Conservation (phyloP, 257 asterid genomes). For the Fraxinus excelsior region DNA sequence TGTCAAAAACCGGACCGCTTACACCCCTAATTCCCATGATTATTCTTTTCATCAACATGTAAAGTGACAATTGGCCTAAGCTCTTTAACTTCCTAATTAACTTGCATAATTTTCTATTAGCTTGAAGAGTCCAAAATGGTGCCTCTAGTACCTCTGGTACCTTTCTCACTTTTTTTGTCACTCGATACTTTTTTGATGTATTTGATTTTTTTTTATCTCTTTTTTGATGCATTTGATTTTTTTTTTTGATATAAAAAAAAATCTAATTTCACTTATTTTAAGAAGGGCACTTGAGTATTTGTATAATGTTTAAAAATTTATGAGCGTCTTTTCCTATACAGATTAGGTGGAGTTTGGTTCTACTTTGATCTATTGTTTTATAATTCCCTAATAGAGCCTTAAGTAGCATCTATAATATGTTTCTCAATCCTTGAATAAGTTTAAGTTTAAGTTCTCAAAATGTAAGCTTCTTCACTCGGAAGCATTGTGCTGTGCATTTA, state of each 20-base stretch:
- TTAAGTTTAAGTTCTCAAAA: conserved; percentile 15
- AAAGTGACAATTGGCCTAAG: neutral
- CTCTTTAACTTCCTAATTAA: conserved; percentile 6
- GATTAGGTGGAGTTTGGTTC: neutral
- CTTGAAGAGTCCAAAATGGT: conserved; percentile 8
- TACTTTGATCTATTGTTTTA: neutral
- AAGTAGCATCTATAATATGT: neutral
- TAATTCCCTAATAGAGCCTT: neutral
- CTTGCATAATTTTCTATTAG: conserved; percentile 5
- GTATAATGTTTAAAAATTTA: conserved; percentile 5
- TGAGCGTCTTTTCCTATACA: neutral
- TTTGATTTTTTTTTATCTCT: neutral
- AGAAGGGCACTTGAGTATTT: neutral
- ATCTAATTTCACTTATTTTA: conserved; percentile 5
- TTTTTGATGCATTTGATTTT: conserved; percentile 3
- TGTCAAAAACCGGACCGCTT: too few relatives aligned
- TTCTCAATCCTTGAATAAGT: conserved; percentile 4
- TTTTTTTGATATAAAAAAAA: neutral
- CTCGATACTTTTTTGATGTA: conserved; percentile 10
- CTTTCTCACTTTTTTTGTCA: conserved; percentile 1
- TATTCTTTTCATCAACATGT: conserved; percentile 19
- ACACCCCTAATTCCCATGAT: neutral
- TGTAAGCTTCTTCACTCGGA: neutral
- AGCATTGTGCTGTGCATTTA: conserved; percentile 13
- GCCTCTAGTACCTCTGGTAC: too few relatives aligned